These are phyloP conservation scores for Cucurbita maxima DNA, from an alignment of 306 rosid genomes.

Conservation along the genomic window DNA sequence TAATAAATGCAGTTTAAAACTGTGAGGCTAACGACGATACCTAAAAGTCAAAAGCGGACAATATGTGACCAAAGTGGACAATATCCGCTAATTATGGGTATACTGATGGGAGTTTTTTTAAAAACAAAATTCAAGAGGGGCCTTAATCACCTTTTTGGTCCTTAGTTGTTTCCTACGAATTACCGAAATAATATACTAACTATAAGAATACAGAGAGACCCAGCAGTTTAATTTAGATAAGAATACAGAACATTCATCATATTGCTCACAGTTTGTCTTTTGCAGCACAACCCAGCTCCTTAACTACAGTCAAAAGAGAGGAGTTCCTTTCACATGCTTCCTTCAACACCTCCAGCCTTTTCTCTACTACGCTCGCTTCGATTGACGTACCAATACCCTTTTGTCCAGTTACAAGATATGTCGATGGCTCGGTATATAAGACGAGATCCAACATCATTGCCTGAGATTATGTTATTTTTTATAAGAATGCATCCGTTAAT, in stretches of 20 bases:
- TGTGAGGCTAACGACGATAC: too few species aligned
- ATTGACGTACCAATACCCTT: conserved; percentile 7
- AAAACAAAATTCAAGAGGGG: too few species aligned
- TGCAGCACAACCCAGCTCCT: conserved; percentile 32
- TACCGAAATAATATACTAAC: too few species aligned
- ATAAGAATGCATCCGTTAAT: not conserved
- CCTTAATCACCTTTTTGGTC: too few species aligned
- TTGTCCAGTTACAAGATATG: conserved; percentile 6
- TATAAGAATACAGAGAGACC: too few species aligned
- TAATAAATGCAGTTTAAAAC: too few species aligned
- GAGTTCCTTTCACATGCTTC: conserved; percentile 78
- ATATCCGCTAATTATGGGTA: too few species aligned
- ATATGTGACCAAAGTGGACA: too few species aligned
- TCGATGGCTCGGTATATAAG: conserved; percentile 20
- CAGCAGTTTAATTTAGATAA: too few species aligned
- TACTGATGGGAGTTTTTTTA: too few species aligned
- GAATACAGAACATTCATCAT: not conserved
- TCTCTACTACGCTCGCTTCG: conserved; percentile 23
- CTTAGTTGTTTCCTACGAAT: too few species aligned
- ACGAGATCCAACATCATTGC: conserved; percentile 58
- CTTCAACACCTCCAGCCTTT: conserved; percentile 37
- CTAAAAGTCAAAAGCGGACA: too few species aligned
- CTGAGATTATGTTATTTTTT: conserved; percentile 25
- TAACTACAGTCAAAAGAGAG: conserved; percentile 38
- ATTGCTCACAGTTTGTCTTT: conserved; percentile 8